A percentile compares a stretch with the other conserved stretches of the same genome.
Evolutionary conservation across 495 filamentous ascomycete genomes (phyloP).

Genomic region (Chaetomium cochliodes): DNA sequence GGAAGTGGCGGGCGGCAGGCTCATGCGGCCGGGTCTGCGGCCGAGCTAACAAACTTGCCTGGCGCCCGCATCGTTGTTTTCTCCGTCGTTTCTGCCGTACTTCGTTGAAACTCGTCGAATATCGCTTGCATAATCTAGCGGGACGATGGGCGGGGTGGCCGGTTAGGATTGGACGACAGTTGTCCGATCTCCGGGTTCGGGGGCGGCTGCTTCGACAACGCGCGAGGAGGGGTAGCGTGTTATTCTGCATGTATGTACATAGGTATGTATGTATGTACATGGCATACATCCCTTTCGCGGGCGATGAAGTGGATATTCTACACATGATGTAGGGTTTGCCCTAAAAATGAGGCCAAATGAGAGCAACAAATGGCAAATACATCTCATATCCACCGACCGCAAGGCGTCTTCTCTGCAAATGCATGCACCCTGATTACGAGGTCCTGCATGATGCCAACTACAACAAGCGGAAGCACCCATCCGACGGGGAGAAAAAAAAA

Average conservation of each 20-base stretch:
- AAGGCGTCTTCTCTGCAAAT: not conserved
- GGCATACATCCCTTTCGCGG: not conserved
- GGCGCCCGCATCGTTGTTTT: not conserved
- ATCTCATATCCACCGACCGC: not conserved
- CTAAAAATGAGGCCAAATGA: too few relatives aligned
- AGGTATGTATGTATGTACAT: not conserved
- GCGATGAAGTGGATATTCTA: too few relatives aligned
- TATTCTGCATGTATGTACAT: not conserved
- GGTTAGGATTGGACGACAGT: conserved; percentile 19
- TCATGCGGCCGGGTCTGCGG: conserved; percentile 38
- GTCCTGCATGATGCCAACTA: not conserved
- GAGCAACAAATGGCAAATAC: not conserved
- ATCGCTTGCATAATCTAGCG: conserved; percentile 25
- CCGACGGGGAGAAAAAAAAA: not conserved
- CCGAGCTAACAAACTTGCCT: conserved; percentile 21
- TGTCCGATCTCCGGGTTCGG: conserved; percentile 3
- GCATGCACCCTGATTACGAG: not conserved
- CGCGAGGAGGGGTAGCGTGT: conserved; percentile 4
- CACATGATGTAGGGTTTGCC: not conserved
- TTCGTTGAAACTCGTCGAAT: conserved; percentile 14
- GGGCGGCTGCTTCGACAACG: not conserved
- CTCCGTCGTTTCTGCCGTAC: not conserved
- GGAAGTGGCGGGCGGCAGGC: conserved; percentile 11
- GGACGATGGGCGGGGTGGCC: conserved; percentile 2
- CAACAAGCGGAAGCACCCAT: not conserved